Percentiles rank a stretch among this genome's conserved stretches.
Conservation (phyloP, 2,329 filamentous ascomycete species). For the Fusarium odoratissimum region DNA sequence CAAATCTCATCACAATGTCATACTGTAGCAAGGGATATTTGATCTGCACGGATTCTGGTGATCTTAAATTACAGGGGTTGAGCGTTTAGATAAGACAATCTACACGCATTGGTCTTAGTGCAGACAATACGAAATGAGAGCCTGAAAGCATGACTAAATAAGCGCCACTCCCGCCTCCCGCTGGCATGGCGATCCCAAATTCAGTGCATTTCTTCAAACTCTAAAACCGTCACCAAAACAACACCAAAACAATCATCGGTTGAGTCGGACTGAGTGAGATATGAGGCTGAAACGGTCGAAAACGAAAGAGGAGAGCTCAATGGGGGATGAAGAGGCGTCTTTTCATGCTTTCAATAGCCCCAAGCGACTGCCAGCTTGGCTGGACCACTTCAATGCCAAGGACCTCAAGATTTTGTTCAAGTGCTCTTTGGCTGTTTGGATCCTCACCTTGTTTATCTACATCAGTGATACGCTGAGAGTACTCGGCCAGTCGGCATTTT, state of each 20-base stretch:
- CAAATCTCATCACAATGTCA: not conserved
- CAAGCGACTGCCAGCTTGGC: conserved; percentile 25
- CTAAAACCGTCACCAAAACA: conserved; percentile 7
- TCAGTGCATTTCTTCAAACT: not conserved
- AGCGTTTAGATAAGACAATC: not conserved
- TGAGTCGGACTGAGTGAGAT: not conserved
- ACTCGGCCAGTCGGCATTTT: conserved; percentile 25
- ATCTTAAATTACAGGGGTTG: not conserved
- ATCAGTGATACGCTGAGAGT: conserved; percentile 32
- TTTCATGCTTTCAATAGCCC: conserved; percentile 14
- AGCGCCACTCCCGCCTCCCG: not conserved
- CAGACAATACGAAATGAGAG: conserved; percentile 7
- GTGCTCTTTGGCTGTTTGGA: conserved; percentile 37
- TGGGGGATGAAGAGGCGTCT: conserved; percentile 5
- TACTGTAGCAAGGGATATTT: not conserved
- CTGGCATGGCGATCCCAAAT: conserved; percentile 3
- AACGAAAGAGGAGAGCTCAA: not conserved
- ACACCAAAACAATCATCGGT: not conserved
- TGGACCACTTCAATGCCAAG: conserved; percentile 39
- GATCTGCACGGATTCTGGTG: not conserved
- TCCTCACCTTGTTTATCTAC: conserved; percentile 35
- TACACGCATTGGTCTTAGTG: conserved; percentile 13
- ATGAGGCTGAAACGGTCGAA: not conserved
- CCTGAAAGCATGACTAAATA: conserved; percentile 1
- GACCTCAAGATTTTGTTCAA: conserved; percentile 41